A percentile compares a stretch with the other conserved stretches of the same genome.
Conservation (phyloP, 257 asterid genomes). For the Henckelia pumila region DNA sequence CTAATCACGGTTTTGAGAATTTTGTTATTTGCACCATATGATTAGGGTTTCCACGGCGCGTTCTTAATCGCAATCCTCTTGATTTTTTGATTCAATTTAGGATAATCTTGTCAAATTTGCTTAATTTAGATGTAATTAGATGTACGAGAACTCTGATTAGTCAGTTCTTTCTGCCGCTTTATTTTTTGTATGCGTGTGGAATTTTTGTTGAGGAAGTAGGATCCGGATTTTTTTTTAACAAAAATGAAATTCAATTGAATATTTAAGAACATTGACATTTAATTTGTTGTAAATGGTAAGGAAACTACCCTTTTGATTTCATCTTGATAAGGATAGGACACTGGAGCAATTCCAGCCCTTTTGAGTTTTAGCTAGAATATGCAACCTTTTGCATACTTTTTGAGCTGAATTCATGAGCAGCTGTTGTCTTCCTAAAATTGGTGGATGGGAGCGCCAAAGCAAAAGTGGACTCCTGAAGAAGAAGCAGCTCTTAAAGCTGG, state of each 20-base stretch:
- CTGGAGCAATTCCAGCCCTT: slow-evolving; percentile 10
- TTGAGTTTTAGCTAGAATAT: slow-evolving; percentile 9
- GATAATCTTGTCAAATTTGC: not conserved
- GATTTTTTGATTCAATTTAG: not conserved
- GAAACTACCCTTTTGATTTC: not conserved
- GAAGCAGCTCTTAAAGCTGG: slow-evolving; percentile 99
- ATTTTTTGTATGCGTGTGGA: not conserved
- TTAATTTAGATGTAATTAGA: slow-evolving; percentile 11
- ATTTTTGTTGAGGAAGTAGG: not conserved
- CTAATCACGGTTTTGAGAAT: slow-evolving; percentile 17
- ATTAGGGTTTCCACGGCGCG: slow-evolving; percentile 36
- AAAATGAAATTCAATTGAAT: not conserved
- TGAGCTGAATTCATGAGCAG: slow-evolving; percentile 21
- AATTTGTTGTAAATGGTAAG: not conserved
- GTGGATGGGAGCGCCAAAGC: slow-evolving; percentile 95
- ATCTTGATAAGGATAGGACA: not conserved
- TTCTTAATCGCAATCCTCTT: not conserved
- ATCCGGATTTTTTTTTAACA: not conserved
- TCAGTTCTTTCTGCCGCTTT: not conserved
- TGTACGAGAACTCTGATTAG: not conserved
- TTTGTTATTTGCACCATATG: slow-evolving; percentile 8
- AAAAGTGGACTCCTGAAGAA: slow-evolving; percentile 97
- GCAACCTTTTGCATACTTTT: not conserved
- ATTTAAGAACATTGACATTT: not conserved
- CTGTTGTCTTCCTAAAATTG: slow-evolving; percentile 20